These are phyloP conservation scores for Anisodus tanguticus DNA, from an alignment of 257 asterid species.

Conservation along the genomic window DNA sequence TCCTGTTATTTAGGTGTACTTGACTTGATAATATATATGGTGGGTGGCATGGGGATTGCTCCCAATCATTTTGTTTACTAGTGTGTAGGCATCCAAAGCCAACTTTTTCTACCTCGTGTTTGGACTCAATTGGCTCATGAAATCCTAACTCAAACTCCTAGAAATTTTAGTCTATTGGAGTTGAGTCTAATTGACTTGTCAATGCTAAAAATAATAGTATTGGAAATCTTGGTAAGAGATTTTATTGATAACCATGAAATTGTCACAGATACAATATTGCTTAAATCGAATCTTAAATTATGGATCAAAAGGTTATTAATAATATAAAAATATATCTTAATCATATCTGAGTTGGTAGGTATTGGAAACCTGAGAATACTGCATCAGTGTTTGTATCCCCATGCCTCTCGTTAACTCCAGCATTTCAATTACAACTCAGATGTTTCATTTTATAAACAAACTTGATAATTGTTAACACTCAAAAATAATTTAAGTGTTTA, in stretches of 20 bases:
- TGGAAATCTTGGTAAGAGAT: background rate
- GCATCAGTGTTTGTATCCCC: too few species aligned
- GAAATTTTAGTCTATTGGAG: too few species aligned
- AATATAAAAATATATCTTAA: too few species aligned
- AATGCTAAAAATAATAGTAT: too few species aligned
- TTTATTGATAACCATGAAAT: too few species aligned
- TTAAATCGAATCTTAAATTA: background rate
- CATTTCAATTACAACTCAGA: too few species aligned
- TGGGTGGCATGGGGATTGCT: background rate
- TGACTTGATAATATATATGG: background rate
- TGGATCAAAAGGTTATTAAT: background rate
- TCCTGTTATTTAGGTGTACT: conserved; percentile 2
- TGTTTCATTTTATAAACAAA: too few species aligned
- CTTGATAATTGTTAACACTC: too few species aligned
- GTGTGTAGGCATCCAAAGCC: background rate
- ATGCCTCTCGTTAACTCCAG: too few species aligned
- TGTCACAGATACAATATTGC: background rate
- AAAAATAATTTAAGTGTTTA: too few species aligned
- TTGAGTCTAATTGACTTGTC: too few species aligned
- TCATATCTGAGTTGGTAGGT: background rate
- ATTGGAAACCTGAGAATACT: too few species aligned
- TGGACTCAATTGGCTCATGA: background rate
- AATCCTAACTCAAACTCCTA: background rate
- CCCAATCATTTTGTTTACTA: background rate
- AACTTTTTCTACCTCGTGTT: background rate